Evolutionary conservation across 495 filamentous ascomycete species (phyloP).

Genomic region (Podospora bellae-mahoneyi): DNA sequence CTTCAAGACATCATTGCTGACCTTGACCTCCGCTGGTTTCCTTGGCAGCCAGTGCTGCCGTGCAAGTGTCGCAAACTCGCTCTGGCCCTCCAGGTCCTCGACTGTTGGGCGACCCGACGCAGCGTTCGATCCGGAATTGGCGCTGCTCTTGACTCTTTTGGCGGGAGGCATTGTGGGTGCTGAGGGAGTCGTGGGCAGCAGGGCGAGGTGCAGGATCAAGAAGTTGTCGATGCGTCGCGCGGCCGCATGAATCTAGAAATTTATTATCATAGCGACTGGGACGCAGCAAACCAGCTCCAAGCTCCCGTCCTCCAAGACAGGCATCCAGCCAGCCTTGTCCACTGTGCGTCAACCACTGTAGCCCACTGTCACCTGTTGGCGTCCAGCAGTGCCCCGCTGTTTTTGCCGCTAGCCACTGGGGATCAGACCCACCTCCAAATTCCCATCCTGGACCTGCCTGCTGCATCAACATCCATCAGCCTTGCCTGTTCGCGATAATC

Average conservation of each 20-base stretch:
- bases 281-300: constrained; percentile 12
- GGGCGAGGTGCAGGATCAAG: constrained; percentile 13
- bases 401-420: not conserved
- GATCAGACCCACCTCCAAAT: not conserved
- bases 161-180: constrained; percentile 43
- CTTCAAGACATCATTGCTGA: constrained; percentile 82
- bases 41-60: constrained; percentile 82
- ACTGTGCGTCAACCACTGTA: not conserved
- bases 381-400: not conserved
- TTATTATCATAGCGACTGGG: constrained; percentile 3
- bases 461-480: not conserved
- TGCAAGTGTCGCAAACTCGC: constrained; percentile 77
- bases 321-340: constrained; percentile 4
- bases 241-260: constrained; percentile 17
- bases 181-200: constrained; percentile 18
- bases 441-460: not conserved
- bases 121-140: constrained; percentile 38
- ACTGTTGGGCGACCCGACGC: constrained; percentile 38
- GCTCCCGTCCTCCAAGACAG: not conserved
- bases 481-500: not conserved
- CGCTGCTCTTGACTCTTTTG: constrained; percentile 47
- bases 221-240: constrained; percentile 17
- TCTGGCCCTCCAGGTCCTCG: constrained; percentile 65
- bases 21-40: constrained; percentile 56
- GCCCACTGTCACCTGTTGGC: constrained; percentile 3